These are phyloP conservation scores for Podila horticola DNA, from an alignment of 192 early-diverging fungal genomes.

Conservation along the genomic window DNA sequence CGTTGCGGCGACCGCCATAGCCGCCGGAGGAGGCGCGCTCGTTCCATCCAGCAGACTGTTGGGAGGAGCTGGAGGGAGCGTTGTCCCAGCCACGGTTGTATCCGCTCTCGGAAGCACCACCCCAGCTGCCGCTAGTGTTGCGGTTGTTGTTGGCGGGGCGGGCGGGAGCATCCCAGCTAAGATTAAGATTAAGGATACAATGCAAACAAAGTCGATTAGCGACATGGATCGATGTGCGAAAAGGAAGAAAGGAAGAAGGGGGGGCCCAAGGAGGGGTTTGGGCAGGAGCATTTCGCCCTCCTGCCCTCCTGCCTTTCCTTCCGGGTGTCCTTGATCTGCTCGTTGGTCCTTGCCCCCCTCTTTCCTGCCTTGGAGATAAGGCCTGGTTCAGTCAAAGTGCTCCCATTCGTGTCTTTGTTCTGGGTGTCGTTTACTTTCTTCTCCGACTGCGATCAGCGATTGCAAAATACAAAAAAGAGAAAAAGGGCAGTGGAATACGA, in stretches of 20 bases:
- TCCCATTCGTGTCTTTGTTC: too few species aligned
- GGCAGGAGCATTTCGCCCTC: too few species aligned
- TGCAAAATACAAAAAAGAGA: too few species aligned
- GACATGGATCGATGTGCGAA: background rate
- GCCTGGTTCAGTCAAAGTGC: too few species aligned
- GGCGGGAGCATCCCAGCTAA: constrained; percentile 46
- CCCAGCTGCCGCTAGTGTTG: constrained; percentile 27
- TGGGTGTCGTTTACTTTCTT: too few species aligned
- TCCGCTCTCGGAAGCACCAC: constrained; percentile 54
- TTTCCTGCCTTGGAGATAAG: too few species aligned
- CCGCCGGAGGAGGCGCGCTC: constrained; percentile 58
- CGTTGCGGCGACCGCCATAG: constrained; percentile 52
- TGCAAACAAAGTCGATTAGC: background rate
- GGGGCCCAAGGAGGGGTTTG: background rate
- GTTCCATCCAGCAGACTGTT: constrained; percentile 32
- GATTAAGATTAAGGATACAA: background rate
- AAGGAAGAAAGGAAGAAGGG: background rate
- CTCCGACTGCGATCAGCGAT: too few species aligned
- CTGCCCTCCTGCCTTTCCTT: too few species aligned
- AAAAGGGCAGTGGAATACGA: too few species aligned
- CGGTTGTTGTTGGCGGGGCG: constrained; percentile 8
- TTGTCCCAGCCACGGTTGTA: constrained; percentile 52
- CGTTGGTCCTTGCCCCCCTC: too few species aligned
- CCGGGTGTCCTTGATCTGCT: too few species aligned
- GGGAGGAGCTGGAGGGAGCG: constrained; percentile 36